These are phyloP conservation scores for Gigaspora rosea DNA, from an alignment of 192 early-diverging fungal species.

Conservation along the genomic window DNA sequence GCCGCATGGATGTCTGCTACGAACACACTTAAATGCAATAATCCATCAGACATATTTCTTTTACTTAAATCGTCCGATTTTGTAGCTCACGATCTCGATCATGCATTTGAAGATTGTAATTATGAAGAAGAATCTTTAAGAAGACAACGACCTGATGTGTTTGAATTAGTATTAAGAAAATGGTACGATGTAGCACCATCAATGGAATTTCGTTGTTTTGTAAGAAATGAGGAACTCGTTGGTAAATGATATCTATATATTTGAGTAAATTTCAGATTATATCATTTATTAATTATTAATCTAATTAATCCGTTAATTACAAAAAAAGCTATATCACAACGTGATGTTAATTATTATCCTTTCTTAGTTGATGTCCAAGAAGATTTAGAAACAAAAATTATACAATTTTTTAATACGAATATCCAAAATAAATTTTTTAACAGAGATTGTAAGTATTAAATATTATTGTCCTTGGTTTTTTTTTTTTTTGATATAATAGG, in stretches of 20 bases:
- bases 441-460: constrained; percentile 58
- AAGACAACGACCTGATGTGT: constrained; percentile 42
- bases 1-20: constrained; percentile 88
- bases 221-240: constrained; percentile 65
- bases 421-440: constrained; percentile 66
- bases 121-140: constrained; percentile 31
- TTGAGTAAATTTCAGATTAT: neutral
- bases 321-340: constrained; percentile 71
- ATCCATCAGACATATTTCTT: constrained; percentile 77
- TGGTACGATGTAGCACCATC: constrained; percentile 90
- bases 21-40: constrained; percentile 76
- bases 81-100: constrained; percentile 77
- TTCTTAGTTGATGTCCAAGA: constrained; percentile 67
- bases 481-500: constrained; percentile 7
- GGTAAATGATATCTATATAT: constrained; percentile 46
- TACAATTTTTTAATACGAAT: constrained; percentile 66
- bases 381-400: constrained; percentile 59
- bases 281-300: no score
- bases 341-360: constrained; percentile 84
- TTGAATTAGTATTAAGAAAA: constrained; percentile 81
- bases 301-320: neutral
- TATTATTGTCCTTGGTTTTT: neutral
- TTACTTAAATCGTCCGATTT: constrained; percentile 94
- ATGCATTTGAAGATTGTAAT: constrained; percentile 73
- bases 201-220: constrained; percentile 97